Conservation (phyloP, 2,329 filamentous ascomycete species). For the Chaetomium olivaceum region DNA sequence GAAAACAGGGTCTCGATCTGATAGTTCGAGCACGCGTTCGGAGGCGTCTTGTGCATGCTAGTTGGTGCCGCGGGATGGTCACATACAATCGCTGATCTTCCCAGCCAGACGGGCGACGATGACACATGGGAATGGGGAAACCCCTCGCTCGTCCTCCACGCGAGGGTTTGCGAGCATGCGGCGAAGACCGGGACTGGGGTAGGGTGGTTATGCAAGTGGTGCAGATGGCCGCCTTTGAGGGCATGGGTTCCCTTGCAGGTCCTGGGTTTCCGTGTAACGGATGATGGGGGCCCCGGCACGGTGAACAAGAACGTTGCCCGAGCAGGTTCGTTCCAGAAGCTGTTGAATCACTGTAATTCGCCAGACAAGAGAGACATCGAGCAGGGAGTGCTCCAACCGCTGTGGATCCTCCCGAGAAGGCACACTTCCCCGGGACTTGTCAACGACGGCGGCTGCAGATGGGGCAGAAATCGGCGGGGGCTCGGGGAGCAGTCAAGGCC, state of each 20-base stretch:
- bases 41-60: slow-evolving; percentile 3
- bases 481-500: neutral
- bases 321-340: neutral
- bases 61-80: slow-evolving; percentile 21
- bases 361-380: neutral
- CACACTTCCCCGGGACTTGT: neutral
- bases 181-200: slow-evolving; percentile 9
- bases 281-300: neutral
- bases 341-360: neutral
- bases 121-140: slow-evolving; percentile 29
- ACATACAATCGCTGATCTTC: slow-evolving; percentile 16
- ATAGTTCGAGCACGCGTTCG: slow-evolving; percentile 20
- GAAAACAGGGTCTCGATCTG: slow-evolving; percentile 7
- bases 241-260: neutral
- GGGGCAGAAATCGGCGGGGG: neutral
- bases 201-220: slow-evolving; percentile 4
- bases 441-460: neutral
- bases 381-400: neutral
- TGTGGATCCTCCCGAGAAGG: neutral
- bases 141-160: slow-evolving; percentile 11
- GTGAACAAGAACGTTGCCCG: neutral
- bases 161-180: slow-evolving; percentile 8
- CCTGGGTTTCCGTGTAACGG: neutral
- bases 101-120: slow-evolving; percentile 25
- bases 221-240: neutral